Percentiles rank a stretch among this genome's conserved stretches.
phyloP scores from a whole-genome alignment of 208 protist species.

The Leishmania braziliensis region DNA sequence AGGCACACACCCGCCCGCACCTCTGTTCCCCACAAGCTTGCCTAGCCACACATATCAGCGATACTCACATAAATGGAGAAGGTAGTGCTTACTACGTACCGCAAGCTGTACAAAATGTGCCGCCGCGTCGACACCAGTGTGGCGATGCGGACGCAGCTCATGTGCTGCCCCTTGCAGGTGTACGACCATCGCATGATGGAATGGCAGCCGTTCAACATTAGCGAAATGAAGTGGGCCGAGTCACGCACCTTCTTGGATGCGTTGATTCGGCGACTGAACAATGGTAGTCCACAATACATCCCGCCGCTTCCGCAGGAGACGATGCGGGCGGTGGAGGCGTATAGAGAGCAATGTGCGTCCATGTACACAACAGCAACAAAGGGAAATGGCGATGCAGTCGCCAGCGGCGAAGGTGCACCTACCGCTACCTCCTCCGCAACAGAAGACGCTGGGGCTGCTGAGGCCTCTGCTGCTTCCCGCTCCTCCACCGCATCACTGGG shows the following conservation, averaged over 20 bases:
- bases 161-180: conserved; percentile 54
- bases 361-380: conserved; percentile 8
- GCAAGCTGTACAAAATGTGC: conserved; percentile 72
- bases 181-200: conserved; percentile 63
- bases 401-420: neutral
- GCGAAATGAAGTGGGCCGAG: conserved; percentile 58
- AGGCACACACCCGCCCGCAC: neutral
- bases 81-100: conserved; percentile 73
- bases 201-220: conserved; percentile 57
- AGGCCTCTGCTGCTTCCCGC: neutral
- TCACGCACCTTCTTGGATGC: conserved; percentile 68
- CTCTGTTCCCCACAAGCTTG: neutral
- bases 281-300: conserved; percentile 63
- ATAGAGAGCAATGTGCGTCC: conserved; percentile 18
- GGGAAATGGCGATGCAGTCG: neutral
- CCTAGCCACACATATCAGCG: neutral
- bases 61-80: conserved; percentile 43
- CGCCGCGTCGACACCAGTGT: conserved; percentile 50
- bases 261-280: conserved; percentile 79
- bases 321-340: conserved; percentile 13
- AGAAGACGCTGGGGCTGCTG: neutral
- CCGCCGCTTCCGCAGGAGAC: conserved; percentile 40
- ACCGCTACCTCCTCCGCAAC: neutral
- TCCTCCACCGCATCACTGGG: conserved; percentile 7
- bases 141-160: conserved; percentile 62